Evolutionary conservation across 2,329 filamentous ascomycete species (phyloP).

Genomic region (Alternaria triticimaculans): DNA sequence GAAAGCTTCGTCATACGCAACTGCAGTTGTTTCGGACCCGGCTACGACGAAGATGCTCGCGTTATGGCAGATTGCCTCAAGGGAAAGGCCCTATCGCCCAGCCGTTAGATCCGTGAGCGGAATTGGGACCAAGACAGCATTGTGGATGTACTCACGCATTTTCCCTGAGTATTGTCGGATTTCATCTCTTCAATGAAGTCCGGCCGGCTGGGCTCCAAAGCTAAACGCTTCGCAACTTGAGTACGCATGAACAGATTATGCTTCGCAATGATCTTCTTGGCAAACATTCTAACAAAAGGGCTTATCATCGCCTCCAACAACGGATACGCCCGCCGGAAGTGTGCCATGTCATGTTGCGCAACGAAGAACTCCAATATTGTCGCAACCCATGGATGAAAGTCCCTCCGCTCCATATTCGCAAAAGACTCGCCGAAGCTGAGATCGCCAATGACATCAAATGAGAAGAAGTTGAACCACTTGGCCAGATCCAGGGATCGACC

Average conservation of each 20-base stretch:
- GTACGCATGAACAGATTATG: not conserved
- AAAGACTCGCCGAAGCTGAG: slow-evolving; percentile 59
- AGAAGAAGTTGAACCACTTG: slow-evolving; percentile 24
- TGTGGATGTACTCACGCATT: not conserved
- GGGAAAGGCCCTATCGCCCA: slow-evolving; percentile 19
- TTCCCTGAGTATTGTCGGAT: slow-evolving; percentile 11
- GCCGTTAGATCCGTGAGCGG: not conserved
- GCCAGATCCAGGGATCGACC: slow-evolving; percentile 11
- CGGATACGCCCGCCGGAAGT: slow-evolving; percentile 1
- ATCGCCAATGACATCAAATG: slow-evolving; percentile 46
- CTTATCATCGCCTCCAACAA: not conserved
- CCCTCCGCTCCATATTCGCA: slow-evolving; percentile 20
- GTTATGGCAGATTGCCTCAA: slow-evolving; percentile 15
- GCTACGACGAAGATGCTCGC: slow-evolving; percentile 27
- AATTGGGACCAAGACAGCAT: not conserved
- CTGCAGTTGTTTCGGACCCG: slow-evolving; percentile 28
- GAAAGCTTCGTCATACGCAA: not conserved
- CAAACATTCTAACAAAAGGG: not conserved
- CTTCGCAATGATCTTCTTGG: not conserved
- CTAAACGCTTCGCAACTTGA: slow-evolving; percentile 2
- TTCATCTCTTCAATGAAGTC: slow-evolving; percentile 28
- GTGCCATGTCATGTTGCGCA: slow-evolving; percentile 11
- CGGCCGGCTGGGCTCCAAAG: slow-evolving; percentile 20
- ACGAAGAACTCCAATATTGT: slow-evolving; percentile 24
- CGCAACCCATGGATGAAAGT: slow-evolving; percentile 28